Evolutionary conservation across 768 basidiomycete species (phyloP).

Genomic region (Lentinula raphanica): DNA sequence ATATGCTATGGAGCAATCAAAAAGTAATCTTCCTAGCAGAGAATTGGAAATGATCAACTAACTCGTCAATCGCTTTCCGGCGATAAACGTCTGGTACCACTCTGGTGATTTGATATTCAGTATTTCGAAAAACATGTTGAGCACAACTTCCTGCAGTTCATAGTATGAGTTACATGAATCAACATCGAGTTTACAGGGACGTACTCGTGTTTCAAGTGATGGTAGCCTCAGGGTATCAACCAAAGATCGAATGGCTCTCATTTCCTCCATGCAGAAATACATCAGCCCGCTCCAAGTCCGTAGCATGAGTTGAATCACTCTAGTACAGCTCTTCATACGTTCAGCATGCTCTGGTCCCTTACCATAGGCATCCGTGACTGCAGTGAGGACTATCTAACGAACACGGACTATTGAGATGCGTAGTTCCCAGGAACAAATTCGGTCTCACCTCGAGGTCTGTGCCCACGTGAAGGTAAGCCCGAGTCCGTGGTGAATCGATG

Average conservation of each 20-base stretch:
- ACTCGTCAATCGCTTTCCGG: conserved; percentile 86
- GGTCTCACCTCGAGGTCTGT: conserved; percentile 79
- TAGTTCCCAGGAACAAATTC: neutral
- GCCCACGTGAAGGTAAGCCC: conserved; percentile 73
- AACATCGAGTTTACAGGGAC: conserved; percentile 15
- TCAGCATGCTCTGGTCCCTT: conserved; percentile 76
- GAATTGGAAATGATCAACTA: conserved; percentile 19
- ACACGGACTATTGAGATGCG: neutral
- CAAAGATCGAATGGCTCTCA: conserved; percentile 78
- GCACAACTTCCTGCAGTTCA: conserved; percentile 70
- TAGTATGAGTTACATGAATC: conserved; percentile 3
- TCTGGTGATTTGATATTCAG: conserved; percentile 88
- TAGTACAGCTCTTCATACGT: conserved; percentile 70
- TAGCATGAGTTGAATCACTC: conserved; percentile 77
- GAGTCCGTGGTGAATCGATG: conserved; percentile 78
- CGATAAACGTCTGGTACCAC: conserved; percentile 91
- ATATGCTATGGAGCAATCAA: conserved; percentile 47
- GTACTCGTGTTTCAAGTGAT: conserved; percentile 77
- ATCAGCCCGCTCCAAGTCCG: conserved; percentile 92
- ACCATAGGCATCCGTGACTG: conserved; percentile 90
- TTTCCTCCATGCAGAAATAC: conserved; percentile 90
- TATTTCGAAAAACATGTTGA: conserved; percentile 93
- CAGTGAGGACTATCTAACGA: conserved; percentile 73
- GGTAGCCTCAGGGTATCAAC: conserved; percentile 86
- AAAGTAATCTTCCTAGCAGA: neutral